Percentiles rank a stretch among this genome's conserved stretches.
Conservation (phyloP, 495 filamentous ascomycete genomes). For the Beverwykella pulmonaria region DNA sequence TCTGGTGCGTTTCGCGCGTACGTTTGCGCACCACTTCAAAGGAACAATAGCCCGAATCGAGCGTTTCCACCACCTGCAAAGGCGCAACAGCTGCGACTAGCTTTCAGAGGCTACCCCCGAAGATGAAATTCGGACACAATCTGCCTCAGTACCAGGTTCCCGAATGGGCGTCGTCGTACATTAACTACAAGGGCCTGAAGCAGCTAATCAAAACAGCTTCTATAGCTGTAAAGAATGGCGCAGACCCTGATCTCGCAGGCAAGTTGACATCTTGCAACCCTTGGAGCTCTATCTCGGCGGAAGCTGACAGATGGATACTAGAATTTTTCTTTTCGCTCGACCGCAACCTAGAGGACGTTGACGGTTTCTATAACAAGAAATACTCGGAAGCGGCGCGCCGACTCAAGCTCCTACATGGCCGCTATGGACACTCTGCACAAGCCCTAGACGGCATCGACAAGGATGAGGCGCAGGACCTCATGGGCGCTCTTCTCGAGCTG, state of each 20-base stretch:
- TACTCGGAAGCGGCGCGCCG: conserved; percentile 78
- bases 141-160: conserved; percentile 92
- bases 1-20: conserved; percentile 2
- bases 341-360: conserved; percentile 93
- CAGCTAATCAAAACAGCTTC: conserved; percentile 84
- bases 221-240: conserved; percentile 63
- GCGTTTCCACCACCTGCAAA: background rate
- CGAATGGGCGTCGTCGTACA: conserved; percentile 90
- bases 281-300: background rate
- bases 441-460: conserved; percentile 57
- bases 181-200: conserved; percentile 95
- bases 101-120: background rate
- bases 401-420: conserved; percentile 79
- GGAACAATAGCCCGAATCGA: background rate
- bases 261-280: conserved; percentile 27
- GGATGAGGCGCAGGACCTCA: conserved; percentile 86
- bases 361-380: conserved; percentile 94
- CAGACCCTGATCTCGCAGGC: conserved; percentile 75
- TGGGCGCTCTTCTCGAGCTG: conserved; percentile 84
- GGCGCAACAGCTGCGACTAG: background rate
- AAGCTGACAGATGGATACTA: conserved; percentile 42
- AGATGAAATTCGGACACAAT: conserved; percentile 55
- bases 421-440: conserved; percentile 68
- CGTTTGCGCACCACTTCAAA: conserved; percentile 5
- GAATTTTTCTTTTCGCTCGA: conserved; percentile 95